These are phyloP conservation scores for Rutstroemia sp. DNA, from an alignment of 2,329 filamentous ascomycete genomes.

Conservation along the genomic window DNA sequence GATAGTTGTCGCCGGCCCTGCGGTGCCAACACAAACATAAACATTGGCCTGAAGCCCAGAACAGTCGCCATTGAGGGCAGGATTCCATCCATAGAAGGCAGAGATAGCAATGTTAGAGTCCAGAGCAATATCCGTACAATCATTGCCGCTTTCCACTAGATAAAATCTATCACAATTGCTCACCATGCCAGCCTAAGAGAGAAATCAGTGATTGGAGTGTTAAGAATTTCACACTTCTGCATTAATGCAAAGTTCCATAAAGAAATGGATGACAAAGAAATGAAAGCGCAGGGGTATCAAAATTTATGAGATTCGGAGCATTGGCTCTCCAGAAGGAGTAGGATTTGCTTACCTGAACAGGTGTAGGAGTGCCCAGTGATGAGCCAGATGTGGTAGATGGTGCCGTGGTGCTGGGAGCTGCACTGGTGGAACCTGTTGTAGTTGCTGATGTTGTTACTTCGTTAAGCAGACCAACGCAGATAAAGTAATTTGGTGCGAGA, in stretches of 20 bases:
- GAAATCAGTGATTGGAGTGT: too few species aligned
- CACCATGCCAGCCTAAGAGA: slow-evolving; percentile 19
- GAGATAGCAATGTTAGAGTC: slow-evolving; percentile 19
- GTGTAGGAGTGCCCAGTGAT: not conserved
- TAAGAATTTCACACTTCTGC: too few species aligned
- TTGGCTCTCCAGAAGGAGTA: too few species aligned
- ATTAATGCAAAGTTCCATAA: too few species aligned
- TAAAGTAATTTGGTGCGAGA: not conserved
- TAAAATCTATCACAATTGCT: slow-evolving; percentile 28
- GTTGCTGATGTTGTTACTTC: not conserved
- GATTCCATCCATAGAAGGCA: slow-evolving; percentile 24
- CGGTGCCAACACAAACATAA: not conserved
- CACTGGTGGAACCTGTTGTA: not conserved
- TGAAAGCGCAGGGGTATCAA: too few species aligned
- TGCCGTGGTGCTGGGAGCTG: not conserved
- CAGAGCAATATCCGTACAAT: slow-evolving; percentile 22
- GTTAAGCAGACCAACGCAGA: not conserved
- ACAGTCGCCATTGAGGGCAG: slow-evolving; percentile 7
- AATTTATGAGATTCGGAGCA: too few species aligned
- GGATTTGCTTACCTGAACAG: slow-evolving; percentile 6
- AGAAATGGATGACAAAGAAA: too few species aligned
- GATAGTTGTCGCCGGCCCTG: not conserved
- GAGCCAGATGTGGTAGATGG: not conserved
- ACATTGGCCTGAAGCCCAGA: not conserved
- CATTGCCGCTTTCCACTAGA: slow-evolving; percentile 17